phyloP scores from a whole-genome alignment of 2,329 filamentous ascomycete species.

The Pleurostoma richardsiae region DNA sequence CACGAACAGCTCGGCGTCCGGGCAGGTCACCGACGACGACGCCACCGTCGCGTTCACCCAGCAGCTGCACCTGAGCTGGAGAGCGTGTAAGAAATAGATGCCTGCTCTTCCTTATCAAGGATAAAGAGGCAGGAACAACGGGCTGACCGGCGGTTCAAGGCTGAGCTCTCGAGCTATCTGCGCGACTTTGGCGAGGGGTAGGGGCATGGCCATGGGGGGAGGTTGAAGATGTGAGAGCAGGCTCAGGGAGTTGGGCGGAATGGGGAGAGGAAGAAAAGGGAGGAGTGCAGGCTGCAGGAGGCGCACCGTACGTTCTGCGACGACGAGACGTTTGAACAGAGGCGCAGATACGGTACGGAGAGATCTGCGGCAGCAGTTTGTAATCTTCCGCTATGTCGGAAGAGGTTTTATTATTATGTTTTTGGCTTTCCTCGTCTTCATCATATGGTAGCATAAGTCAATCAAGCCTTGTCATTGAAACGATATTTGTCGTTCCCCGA shows the following conservation, averaged over 20 bases:
- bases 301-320: not conserved
- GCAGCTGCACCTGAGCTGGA: slow-evolving; percentile 29
- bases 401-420: not conserved
- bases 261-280: not conserved
- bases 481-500: not conserved
- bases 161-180: not conserved
- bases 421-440: not conserved
- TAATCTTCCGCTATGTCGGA: not conserved
- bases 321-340: not conserved
- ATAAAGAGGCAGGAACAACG: not conserved
- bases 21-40: slow-evolving; percentile 31
- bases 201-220: not conserved
- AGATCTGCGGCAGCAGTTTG: too few relatives aligned
- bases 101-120: too few relatives aligned
- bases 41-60: slow-evolving; percentile 32
- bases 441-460: not conserved
- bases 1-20: slow-evolving; percentile 22
- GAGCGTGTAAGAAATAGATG: slow-evolving; percentile 7
- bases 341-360: not conserved
- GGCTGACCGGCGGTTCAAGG: not conserved
- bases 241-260: not conserved
- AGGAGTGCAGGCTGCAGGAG: not conserved
- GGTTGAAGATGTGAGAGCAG: not conserved
- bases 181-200: not conserved
- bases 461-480: not conserved